phyloP scores from a whole-genome alignment of 2,329 filamentous ascomycete species.

The Plectosphaerella plurivora region DNA sequence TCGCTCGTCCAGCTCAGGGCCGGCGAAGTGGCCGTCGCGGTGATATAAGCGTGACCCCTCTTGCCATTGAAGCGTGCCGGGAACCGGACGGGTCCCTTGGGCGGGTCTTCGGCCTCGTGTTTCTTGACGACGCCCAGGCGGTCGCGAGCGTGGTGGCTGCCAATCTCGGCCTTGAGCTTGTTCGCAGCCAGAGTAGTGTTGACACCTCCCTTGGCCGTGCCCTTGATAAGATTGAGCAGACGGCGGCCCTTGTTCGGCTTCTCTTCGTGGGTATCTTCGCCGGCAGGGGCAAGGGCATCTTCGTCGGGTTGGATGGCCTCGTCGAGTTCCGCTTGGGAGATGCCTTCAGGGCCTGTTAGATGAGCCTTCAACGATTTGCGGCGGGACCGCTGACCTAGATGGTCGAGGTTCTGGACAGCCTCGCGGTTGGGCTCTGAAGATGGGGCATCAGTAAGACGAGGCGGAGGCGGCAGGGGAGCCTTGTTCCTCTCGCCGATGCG shows the following conservation, averaged over 20 bases:
- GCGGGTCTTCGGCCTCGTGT: slow-evolving; percentile 27
- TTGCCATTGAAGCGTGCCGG: slow-evolving; percentile 65
- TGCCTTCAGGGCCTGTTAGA: slow-evolving; percentile 29
- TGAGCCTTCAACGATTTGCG: neutral
- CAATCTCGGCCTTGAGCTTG: slow-evolving; percentile 62
- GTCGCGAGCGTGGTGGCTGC: slow-evolving; percentile 59
- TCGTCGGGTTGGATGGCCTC: slow-evolving; percentile 48
- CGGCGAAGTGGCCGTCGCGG: slow-evolving; percentile 61
- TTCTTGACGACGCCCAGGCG: slow-evolving; percentile 63
- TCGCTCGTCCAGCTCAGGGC: slow-evolving; percentile 62
- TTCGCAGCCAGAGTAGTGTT: slow-evolving; percentile 69
- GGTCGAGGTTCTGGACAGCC: slow-evolving; percentile 29
- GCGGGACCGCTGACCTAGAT: slow-evolving; percentile 23
- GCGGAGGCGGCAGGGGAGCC: slow-evolving; percentile 65
- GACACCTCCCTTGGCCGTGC: slow-evolving; percentile 66
- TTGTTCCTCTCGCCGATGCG: slow-evolving; percentile 79
- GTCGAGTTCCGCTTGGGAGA: slow-evolving; percentile 61
- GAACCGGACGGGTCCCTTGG: slow-evolving; percentile 71
- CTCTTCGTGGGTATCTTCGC: slow-evolving; percentile 42
- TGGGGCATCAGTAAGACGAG: slow-evolving; percentile 27
- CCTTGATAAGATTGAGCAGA: slow-evolving; percentile 63
- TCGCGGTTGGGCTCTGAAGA: slow-evolving; percentile 37
- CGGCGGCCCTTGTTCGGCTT: slow-evolving; percentile 36
- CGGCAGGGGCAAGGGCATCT: slow-evolving; percentile 33
- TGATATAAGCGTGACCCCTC: slow-evolving; percentile 69